Conservation (phyloP, 2,329 filamentous ascomycete genomes). For the Fusarium avenaceum region DNA sequence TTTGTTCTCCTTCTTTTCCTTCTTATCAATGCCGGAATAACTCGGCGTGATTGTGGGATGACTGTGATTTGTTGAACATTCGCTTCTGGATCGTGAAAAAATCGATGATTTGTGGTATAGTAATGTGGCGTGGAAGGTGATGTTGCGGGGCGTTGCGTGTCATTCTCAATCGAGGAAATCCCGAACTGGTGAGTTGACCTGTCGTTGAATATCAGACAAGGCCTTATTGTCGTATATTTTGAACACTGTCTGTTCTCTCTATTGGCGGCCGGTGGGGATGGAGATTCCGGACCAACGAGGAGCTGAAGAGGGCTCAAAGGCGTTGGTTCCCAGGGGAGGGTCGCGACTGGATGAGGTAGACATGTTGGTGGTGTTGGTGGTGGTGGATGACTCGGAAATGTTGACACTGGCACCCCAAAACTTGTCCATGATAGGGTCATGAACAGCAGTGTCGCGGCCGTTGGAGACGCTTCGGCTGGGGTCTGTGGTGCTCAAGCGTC, state of each 20-base stretch:
- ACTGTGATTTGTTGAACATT: not conserved
- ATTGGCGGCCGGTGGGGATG: conserved; percentile 22
- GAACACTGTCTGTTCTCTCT: not conserved
- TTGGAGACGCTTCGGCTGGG: conserved; percentile 22
- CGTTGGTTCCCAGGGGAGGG: conserved; percentile 42
- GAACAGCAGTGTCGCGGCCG: conserved; percentile 34
- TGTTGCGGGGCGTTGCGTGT: conserved; percentile 4
- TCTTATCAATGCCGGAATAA: not conserved
- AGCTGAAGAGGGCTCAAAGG: conserved; percentile 40
- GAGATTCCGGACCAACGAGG: conserved; percentile 42
- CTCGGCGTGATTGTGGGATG: not conserved
- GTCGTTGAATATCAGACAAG: not conserved
- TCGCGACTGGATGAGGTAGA: conserved; percentile 32
- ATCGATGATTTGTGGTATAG: not conserved
- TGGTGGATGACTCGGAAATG: conserved; percentile 18
- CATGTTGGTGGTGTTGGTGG: conserved; percentile 9
- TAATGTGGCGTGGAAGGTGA: not conserved
- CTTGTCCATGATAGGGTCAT: conserved; percentile 46
- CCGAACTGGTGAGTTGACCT: not conserved
- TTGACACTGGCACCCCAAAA: conserved; percentile 31
- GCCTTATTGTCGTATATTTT: not conserved
- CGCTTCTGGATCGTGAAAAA: not conserved
- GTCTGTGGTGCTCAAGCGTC: conserved; percentile 38
- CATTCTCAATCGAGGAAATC: conserved; percentile 8
- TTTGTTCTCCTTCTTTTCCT: not conserved